These are phyloP conservation scores for Piper longum DNA, from an alignment of 164 flowering plant species.

Conservation along the genomic window DNA sequence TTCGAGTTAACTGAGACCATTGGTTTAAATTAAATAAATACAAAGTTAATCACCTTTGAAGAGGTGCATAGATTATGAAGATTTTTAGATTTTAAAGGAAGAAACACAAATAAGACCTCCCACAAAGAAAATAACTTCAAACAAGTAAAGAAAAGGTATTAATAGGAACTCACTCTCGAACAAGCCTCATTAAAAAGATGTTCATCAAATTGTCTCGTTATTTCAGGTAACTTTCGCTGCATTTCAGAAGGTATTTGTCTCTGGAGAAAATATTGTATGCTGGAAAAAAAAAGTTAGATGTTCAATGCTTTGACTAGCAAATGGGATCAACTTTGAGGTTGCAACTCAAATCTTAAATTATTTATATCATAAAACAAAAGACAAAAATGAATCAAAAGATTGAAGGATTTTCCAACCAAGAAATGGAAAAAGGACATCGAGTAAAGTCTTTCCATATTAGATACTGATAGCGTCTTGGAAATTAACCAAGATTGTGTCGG, in stretches of 20 bases:
- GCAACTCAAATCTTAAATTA: neutral
- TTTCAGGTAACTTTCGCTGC: conserved; percentile 29
- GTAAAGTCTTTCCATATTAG: neutral
- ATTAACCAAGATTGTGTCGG: too few relatives aligned
- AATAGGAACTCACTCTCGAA: conserved; percentile 33
- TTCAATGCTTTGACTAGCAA: too few relatives aligned
- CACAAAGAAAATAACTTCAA: neutral
- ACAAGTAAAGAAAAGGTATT: conserved; percentile 3
- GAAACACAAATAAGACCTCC: neutral
- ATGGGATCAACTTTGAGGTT: neutral
- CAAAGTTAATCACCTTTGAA: neutral
- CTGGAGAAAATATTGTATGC: conserved; percentile 11
- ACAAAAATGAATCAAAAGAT: too few relatives aligned
- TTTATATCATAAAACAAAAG: neutral
- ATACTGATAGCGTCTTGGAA: too few relatives aligned
- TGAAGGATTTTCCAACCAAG: neutral
- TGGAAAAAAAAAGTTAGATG: conserved; percentile 1
- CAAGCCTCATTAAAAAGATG: conserved; percentile 36
- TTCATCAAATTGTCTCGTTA: conserved; percentile 70
- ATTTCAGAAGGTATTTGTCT: conserved; percentile 6
- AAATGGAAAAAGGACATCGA: too few relatives aligned
- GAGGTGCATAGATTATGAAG: neutral
- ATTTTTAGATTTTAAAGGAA: neutral
- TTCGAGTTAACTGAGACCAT: neutral
- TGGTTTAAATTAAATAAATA: neutral